Conservation (phyloP, 176 grass and related monocot species). For the Eragrostis nindensis region DNA sequence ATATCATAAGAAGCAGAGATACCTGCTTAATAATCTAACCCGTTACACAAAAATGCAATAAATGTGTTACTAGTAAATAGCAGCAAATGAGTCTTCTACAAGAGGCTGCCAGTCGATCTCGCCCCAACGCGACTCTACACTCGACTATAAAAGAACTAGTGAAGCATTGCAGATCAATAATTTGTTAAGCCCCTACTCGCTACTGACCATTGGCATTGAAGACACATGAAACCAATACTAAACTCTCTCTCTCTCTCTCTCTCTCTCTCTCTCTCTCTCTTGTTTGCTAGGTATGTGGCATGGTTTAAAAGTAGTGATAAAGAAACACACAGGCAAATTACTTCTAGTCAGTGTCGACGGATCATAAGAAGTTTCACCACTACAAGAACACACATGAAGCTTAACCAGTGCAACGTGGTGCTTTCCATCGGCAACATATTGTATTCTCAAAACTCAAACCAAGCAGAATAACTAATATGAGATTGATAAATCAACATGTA, state of each 20-base stretch:
- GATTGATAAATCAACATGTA: not conserved
- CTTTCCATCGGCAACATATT: not conserved
- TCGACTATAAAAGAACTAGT: not conserved
- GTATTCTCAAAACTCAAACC: not conserved
- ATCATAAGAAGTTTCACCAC: not conserved
- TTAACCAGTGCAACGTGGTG: not conserved
- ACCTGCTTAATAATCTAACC: not conserved
- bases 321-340: not conserved
- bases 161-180: not conserved
- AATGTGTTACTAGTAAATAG: slow-evolving; percentile 19
- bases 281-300: not conserved
- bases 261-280: too few relatives aligned
- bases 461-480: not conserved
- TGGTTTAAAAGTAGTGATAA: not conserved
- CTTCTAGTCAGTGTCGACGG: not conserved
- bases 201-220: not conserved
- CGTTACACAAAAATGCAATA: not conserved
- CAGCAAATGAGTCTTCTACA: slow-evolving; percentile 33
- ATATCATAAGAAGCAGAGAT: not conserved
- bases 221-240: not conserved
- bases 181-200: not conserved
- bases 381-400: not conserved
- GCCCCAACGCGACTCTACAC: not conserved
- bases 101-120: not conserved
- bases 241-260: too few relatives aligned